These are phyloP conservation scores for Roridomyces roridus DNA, from an alignment of 768 basidiomycete genomes.

Conservation along the genomic window DNA sequence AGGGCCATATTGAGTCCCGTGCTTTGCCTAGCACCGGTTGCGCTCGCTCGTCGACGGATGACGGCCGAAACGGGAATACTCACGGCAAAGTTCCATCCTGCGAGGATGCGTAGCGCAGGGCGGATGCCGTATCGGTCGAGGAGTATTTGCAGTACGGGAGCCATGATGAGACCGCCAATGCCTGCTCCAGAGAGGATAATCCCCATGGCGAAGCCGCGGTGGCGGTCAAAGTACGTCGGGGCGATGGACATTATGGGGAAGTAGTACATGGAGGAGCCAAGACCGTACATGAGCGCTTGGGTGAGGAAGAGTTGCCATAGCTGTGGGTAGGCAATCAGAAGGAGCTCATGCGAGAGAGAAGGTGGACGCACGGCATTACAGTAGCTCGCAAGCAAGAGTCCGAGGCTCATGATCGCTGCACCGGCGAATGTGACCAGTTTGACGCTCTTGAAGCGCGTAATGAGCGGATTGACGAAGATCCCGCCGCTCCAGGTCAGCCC, in stretches of 20 bases:
- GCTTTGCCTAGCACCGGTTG: conserved; percentile 21
- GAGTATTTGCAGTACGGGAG: conserved; percentile 43
- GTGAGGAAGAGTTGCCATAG: conserved; percentile 52
- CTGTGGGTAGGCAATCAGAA: conserved; percentile 25
- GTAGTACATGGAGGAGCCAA: conserved; percentile 51
- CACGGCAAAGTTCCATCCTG: conserved; percentile 45
- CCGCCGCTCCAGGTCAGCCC: conserved; percentile 54
- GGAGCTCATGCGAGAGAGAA: too few relatives aligned
- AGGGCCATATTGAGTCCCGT: conserved; percentile 43
- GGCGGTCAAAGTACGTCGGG: conserved; percentile 49
- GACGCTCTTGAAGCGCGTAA: conserved; percentile 38
- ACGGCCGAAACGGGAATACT: conserved; percentile 44
- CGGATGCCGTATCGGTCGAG: conserved; percentile 41
- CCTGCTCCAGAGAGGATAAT: conserved; percentile 47
- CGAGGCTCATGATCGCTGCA: conserved; percentile 47
- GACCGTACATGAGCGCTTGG: conserved; percentile 47
- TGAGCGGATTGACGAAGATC: conserved; percentile 48
- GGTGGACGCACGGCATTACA: too few relatives aligned
- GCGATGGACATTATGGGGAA: conserved; percentile 50
- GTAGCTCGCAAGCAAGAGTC: conserved; percentile 47
- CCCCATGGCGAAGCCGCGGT: conserved; percentile 52
- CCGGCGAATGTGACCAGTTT: conserved; percentile 43
- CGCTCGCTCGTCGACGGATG: conserved; percentile 29
- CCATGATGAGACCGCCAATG: conserved; percentile 50
- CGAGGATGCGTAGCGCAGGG: conserved; percentile 46